Evolutionary conservation across 148 eudicot genomes (phyloP).

Genomic region (Pouteria glomerata): DNA sequence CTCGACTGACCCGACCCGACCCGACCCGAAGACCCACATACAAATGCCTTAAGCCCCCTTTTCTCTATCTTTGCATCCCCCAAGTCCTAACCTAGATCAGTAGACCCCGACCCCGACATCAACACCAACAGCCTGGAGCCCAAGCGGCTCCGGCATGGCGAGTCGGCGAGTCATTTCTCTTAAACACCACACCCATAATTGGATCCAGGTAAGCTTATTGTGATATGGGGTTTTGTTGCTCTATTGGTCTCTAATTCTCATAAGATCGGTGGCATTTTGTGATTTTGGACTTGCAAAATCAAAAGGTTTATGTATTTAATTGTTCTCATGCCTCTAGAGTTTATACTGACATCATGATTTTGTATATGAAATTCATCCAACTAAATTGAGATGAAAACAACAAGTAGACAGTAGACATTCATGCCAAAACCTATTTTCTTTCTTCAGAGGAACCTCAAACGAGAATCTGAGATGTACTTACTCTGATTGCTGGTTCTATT

Average conservation of each 20-base stretch:
- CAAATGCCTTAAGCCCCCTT: too few species aligned
- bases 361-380: neutral
- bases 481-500: neutral
- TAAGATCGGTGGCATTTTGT: neutral
- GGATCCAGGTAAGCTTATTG: conserved; percentile 63
- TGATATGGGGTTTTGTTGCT: conserved; percentile 1
- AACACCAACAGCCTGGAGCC: too few species aligned
- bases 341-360: neutral
- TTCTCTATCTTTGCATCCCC: too few species aligned
- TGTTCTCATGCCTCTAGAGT: neutral
- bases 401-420: neutral
- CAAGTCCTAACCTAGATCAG: too few species aligned
- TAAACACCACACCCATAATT: too few species aligned
- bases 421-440: conserved; percentile 1
- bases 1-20: too few species aligned
- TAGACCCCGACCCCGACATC: too few species aligned
- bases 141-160: too few species aligned
- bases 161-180: too few species aligned
- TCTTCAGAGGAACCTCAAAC: neutral
- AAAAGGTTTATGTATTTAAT: neutral
- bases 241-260: neutral
- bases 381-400: neutral
- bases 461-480: neutral
- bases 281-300: neutral
- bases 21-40: too few species aligned